Percentiles rank a stretch among this genome's conserved stretches.
Evolutionary conservation across 2,329 filamentous ascomycete genomes (phyloP).

Genomic region (Nigrospora osmanthi): DNA sequence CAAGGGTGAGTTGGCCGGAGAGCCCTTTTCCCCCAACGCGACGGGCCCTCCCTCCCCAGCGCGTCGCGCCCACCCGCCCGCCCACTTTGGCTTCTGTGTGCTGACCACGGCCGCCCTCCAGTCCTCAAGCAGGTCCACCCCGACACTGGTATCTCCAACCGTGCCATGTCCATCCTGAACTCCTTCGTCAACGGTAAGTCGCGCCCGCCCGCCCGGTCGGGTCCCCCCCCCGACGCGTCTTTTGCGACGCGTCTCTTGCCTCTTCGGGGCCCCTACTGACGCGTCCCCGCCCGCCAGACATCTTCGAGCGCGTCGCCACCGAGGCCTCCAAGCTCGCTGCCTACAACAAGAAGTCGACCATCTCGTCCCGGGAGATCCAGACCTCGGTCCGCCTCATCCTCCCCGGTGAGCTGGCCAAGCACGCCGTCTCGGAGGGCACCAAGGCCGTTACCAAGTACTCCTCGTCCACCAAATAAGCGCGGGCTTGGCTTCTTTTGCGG

Average conservation of each 20-base stretch:
- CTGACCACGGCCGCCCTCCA: constrained; percentile 29
- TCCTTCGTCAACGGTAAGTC: constrained; percentile 94
- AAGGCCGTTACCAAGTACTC: constrained; percentile 99
- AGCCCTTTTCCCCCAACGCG: background rate
- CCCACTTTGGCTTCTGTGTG: constrained; percentile 6
- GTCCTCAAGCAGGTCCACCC: constrained; percentile 99
- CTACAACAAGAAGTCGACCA: constrained; percentile 99
- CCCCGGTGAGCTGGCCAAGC: constrained; percentile 97
- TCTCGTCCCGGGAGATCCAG: constrained; percentile 98
- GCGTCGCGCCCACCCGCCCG: background rate
- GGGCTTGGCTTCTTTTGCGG: constrained; percentile 24
- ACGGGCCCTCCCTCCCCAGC: background rate
- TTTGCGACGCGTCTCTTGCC: background rate
- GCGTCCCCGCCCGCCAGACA: constrained; percentile 51
- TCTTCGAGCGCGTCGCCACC: constrained; percentile 98
- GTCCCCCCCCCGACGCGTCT: background rate
- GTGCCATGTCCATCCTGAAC: constrained; percentile 99
- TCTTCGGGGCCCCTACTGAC: constrained; percentile 8
- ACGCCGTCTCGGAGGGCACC: constrained; percentile 98
- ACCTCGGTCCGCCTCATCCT: constrained; percentile 98
- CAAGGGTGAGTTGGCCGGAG: constrained; percentile 65
- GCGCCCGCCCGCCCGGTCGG: no score
- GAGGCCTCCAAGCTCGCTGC: constrained; percentile 98
- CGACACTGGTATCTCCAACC: constrained; percentile 99
- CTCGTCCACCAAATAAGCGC: constrained; percentile 91